Evolutionary conservation across 225 moss, liverwort and hornwort genomes (phyloP), one percentile per base, ranked within the genome.

Genomic region (Polytrichum commune): DNA sequence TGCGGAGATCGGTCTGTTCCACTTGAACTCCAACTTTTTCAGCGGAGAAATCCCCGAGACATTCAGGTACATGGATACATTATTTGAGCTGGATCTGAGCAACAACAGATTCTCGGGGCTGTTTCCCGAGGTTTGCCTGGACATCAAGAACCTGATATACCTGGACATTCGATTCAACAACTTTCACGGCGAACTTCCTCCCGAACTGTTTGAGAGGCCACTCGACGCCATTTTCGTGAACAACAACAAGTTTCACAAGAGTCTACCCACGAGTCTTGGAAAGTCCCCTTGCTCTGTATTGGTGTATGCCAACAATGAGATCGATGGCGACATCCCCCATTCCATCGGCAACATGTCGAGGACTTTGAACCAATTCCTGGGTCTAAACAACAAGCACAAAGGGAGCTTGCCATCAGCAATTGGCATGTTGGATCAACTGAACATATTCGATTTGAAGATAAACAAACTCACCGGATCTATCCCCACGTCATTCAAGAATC

Each of bases 191-290:
- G 53, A 72, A 0, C 74, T 90, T 62, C 89, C 89, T 1, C 38
- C 70, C 0, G 72, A 61, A 30, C 29, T 90, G 0, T 90, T 90
- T 69, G 75, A 77, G 28, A 68, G 62, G 29, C 66, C 57, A 0
- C 77, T 86, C 7, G 89, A 90, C 66, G 89, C 89, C 0, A 18
- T 90, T 38, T 90, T 90, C 54, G 73, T 90, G 10, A 90, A 90
- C 38, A 76, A 90, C 60, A 90, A 90, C 27, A 4, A 75, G 2
- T 90, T 90, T 62, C 75, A 82, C 53, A 77, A 79, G 61, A 66
- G 67, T 27, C 79, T 90, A 18, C 86, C 89, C 1, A 35, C 28
- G 32, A 86, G 73, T 55, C 68, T 90, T 54, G 89, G 89, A 0
- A 77, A 77, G 66, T 86, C 86, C n/a, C 81, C 89, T 7, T 85